Base-by-base conservation (phyloP, 2,329 filamentous ascomycete species). In the Pleoardoris graminearum region DNA sequence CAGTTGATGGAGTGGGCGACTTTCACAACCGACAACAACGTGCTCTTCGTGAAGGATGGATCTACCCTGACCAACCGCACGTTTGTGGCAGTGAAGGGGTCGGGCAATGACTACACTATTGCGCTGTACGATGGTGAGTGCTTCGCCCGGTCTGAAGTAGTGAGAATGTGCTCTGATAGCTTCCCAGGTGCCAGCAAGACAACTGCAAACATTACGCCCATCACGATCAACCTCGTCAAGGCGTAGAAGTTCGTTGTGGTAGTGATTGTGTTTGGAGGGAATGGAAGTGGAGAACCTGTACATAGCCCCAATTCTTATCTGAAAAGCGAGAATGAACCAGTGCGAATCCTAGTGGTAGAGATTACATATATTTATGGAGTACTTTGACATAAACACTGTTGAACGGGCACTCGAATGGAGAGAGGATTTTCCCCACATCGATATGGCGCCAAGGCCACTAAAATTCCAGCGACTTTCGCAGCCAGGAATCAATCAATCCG, bases 381-480 rank as follows among this genome's bases (percentile, higher is more conserved):
- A 23, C 7, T n/a, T n/a, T n/a, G n/a, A n/a, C n/a, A n/a, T n/a
- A n/a, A n/a, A n/a, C n/a, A n/a, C n/a, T n/a, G n/a, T n/a, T n/a
- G n/a, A n/a, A n/a, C n/a, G n/a, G n/a, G n/a, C n/a, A n/a, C n/a
- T n/a, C n/a, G n/a, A n/a, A n/a, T n/a, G n/a, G n/a, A n/a, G n/a
- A n/a, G n/a, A 23, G 46, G 19, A 23, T 38, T 37, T 59, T 58
- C 54, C 58, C 61, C 58, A 61, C 56, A 63, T 54, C 37, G n/a
- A n/a, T n/a, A n/a, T n/a, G 25, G 25, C 51, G 65, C 66, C 64
- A 67, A 70, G 65, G 54, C 57, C 62, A 67, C 66, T 59, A 66
- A 68, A 70, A 65, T 63, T 66, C 54, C 29, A 42, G 17, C 39
- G 37, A 51, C 39, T 35, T 50, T 27, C 29, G 14, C n/a, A n/a